Percentiles rank a stretch among this genome's conserved stretches.
These are phyloP conservation scores for Acephala macrosclerotiorum DNA, from an alignment of 2,329 filamentous ascomycete species.

Conservation along the genomic window DNA sequence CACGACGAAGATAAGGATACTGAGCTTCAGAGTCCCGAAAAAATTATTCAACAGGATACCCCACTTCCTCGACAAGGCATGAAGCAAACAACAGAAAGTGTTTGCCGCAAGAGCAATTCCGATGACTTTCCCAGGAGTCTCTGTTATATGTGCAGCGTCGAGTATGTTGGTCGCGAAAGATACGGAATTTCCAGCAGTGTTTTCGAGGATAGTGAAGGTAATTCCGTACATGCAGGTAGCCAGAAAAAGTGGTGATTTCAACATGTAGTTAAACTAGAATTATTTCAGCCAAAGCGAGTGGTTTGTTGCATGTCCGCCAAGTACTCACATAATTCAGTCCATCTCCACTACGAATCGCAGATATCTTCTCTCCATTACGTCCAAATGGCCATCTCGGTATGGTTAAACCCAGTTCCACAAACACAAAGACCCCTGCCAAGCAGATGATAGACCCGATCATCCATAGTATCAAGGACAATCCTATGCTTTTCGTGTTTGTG, in stretches of 20 bases:
- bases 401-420: conserved; percentile 57
- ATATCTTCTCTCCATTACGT: conserved; percentile 49
- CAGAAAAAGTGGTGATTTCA: conserved; percentile 45
- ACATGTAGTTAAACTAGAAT: conserved; percentile 50
- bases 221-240: conserved; percentile 52
- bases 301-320: not conserved
- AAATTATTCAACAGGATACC: conserved; percentile 59
- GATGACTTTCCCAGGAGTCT: conserved; percentile 48
- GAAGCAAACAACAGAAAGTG: conserved; percentile 55
- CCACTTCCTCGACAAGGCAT: conserved; percentile 57
- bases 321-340: conserved; percentile 54
- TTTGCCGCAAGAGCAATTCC: conserved; percentile 56
- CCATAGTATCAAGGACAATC: conserved; percentile 61
- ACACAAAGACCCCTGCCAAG: conserved; percentile 36
- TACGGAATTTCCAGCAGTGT: conserved; percentile 58
- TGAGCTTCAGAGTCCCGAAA: conserved; percentile 57
- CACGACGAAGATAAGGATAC: conserved; percentile 56
- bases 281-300: not conserved
- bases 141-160: conserved; percentile 43
- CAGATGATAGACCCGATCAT: conserved; percentile 51
- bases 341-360: conserved; percentile 52
- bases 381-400: conserved; percentile 51
- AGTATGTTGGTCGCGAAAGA: conserved; percentile 57
- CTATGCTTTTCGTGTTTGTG: conserved; percentile 55
- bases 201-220: conserved; percentile 50